Conservation (phyloP, 208 protist genomes). For the Trypanosoma conorhini region DNA sequence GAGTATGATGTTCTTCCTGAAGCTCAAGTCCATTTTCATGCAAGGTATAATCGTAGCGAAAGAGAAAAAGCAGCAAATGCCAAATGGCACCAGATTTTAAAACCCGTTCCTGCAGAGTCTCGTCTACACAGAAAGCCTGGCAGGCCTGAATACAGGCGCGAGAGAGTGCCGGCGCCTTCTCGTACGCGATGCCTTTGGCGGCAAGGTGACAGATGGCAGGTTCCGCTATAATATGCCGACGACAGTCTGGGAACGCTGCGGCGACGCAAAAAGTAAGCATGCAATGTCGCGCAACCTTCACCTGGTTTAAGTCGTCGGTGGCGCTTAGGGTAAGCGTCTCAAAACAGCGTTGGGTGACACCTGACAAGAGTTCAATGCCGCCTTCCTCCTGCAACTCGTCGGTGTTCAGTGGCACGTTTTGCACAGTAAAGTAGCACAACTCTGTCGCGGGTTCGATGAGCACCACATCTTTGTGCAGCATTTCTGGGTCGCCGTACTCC, state of each 20-base stretch:
- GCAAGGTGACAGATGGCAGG: constrained; percentile 55
- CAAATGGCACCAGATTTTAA: constrained; percentile 74
- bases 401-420: constrained; percentile 91
- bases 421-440: constrained; percentile 90
- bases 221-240: constrained; percentile 50
- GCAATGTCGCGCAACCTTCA: constrained; percentile 61
- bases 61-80: constrained; percentile 83
- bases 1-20: constrained; percentile 72
- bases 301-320: constrained; percentile 48
- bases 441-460: constrained; percentile 85
- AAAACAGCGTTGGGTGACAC: constrained; percentile 72
- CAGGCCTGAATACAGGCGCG: constrained; percentile 80
- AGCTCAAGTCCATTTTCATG: constrained; percentile 62
- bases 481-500: constrained; percentile 63
- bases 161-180: constrained; percentile 50
- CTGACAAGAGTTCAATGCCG: constrained; percentile 79
- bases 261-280: constrained; percentile 80
- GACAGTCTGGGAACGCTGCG: constrained; percentile 75
- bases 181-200: constrained; percentile 61
- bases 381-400: constrained; percentile 93
- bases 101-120: constrained; percentile 65
- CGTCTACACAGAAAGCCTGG: constrained; percentile 54
- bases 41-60: constrained; percentile 92
- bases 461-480: constrained; percentile 68
- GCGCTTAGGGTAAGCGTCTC: constrained; percentile 57